Percentiles rank a stretch among this genome's conserved stretches.
phyloP scores from a whole-genome alignment of 2,329 filamentous ascomycete genomes.

The Rhexocercosporidium sp. region DNA sequence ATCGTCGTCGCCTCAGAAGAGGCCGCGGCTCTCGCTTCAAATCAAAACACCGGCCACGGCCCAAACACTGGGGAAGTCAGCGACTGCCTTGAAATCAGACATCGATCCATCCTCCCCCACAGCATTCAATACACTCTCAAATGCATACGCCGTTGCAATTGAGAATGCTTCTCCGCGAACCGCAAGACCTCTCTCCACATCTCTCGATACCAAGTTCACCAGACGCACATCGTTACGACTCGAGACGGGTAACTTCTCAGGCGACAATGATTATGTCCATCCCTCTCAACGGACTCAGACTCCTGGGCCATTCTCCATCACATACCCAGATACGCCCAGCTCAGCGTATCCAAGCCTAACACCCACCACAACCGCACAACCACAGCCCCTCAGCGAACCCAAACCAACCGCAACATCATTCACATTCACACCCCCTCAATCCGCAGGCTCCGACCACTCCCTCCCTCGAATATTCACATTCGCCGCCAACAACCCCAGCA shows the following conservation, averaged over 20 bases:
- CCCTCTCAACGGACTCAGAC: constrained; percentile 41
- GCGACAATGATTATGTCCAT: constrained; percentile 30
- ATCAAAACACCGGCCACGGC: constrained; percentile 53
- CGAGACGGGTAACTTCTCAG: constrained; percentile 35
- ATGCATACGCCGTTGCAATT: constrained; percentile 67
- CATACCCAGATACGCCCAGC: constrained; percentile 42
- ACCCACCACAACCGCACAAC: constrained; percentile 29
- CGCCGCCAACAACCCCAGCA: constrained; percentile 28
- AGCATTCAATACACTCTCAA: constrained; percentile 69
- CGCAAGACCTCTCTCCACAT: constrained; percentile 33
- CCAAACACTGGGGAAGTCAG: constrained; percentile 47
- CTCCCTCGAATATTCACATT: constrained; percentile 38
- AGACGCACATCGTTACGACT: constrained; percentile 40
- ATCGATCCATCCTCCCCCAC: constrained; percentile 65
- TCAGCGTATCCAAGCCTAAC: constrained; percentile 34
- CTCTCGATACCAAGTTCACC: constrained; percentile 49
- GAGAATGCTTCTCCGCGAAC: constrained; percentile 59
- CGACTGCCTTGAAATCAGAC: constrained; percentile 50
- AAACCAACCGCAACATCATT: constrained; percentile 31
- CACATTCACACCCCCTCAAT: constrained; percentile 43
- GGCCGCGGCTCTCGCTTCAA: constrained; percentile 61
- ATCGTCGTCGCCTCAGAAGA: constrained; percentile 39
- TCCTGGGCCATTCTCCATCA: constrained; percentile 41
- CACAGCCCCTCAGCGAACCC: constrained; percentile 18
- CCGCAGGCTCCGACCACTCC: constrained; percentile 37